A percentile compares a stretch with the other conserved stretches of the same genome.
Conservation (phyloP, 2,329 filamentous ascomycete species). For the Bipolaris oryzae region DNA sequence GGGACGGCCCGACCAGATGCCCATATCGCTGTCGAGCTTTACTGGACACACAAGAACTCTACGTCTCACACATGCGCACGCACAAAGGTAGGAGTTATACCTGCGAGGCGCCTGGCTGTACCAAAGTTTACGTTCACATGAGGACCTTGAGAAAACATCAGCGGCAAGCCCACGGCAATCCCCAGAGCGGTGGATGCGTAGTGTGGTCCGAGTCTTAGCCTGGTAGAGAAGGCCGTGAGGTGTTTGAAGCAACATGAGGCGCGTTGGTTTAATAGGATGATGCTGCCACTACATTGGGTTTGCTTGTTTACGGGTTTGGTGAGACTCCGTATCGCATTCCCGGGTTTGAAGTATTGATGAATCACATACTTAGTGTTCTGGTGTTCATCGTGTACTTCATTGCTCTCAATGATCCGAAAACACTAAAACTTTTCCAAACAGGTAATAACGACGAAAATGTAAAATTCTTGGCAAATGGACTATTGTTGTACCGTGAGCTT, state of each 20-base stretch:
- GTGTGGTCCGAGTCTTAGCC: not conserved
- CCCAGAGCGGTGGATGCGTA: not conserved
- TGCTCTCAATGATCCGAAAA: no score
- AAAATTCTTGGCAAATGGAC: no score
- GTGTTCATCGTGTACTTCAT: no score
- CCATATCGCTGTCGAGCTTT: not conserved
- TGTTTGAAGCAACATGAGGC: not conserved
- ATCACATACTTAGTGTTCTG: no score
- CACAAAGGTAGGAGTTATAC: not conserved
- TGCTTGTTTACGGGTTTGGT: not conserved
- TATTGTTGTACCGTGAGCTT: no score
- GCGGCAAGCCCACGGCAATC: not conserved
- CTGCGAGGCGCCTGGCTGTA: not conserved
- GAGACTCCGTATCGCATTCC: not conserved
- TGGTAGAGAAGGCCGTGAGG: not conserved
- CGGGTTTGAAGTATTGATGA: no score
- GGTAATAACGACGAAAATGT: no score
- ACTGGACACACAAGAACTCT: not conserved
- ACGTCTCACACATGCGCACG: not conserved
- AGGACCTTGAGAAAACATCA: not conserved
- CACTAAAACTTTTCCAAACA: no score
- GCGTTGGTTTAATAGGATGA: not conserved
- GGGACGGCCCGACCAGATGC: not conserved
- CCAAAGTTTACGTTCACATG: not conserved
- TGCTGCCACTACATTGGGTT: not conserved